These are phyloP conservation scores for Hypholoma sublateritium DNA, from an alignment of 768 basidiomycete genomes.

Conservation along the genomic window DNA sequence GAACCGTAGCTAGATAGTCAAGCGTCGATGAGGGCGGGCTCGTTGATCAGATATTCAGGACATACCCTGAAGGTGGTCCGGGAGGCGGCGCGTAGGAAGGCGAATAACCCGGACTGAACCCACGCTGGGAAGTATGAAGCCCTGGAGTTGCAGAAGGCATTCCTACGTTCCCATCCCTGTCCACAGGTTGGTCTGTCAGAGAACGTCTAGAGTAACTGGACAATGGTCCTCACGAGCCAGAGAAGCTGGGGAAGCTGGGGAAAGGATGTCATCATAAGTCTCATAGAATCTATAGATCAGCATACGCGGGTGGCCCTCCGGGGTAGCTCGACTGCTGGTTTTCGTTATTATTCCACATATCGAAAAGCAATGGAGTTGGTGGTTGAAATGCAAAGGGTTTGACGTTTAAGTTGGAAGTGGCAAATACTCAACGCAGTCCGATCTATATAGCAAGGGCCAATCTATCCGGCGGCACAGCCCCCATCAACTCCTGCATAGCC, in stretches of 20 bases:
- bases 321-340: slow-evolving; percentile 23
- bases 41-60: neutral
- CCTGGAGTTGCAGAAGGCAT: slow-evolving; percentile 15
- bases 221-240: slow-evolving; percentile 20
- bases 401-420: neutral
- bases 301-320: slow-evolving; percentile 20
- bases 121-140: slow-evolving; percentile 23
- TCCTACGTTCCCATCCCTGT: slow-evolving; percentile 16
- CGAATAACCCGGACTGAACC: slow-evolving; percentile 41
- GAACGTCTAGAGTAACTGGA: no score
- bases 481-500: slow-evolving; percentile 1
- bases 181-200: neutral
- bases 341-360: slow-evolving; percentile 34
- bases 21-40: neutral
- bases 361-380: neutral
- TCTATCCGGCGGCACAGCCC: neutral
- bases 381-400: neutral
- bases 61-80: slow-evolving; percentile 24
- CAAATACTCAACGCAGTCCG: neutral
- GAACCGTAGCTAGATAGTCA: slow-evolving; percentile 3
- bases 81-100: slow-evolving; percentile 33
- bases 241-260: slow-evolving; percentile 29
- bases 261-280: neutral
- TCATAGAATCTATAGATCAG: neutral
- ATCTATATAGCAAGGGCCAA: neutral